These are phyloP conservation scores for Penicillium paneum DNA, from an alignment of 2,329 filamentous ascomycete genomes.

Conservation along the genomic window DNA sequence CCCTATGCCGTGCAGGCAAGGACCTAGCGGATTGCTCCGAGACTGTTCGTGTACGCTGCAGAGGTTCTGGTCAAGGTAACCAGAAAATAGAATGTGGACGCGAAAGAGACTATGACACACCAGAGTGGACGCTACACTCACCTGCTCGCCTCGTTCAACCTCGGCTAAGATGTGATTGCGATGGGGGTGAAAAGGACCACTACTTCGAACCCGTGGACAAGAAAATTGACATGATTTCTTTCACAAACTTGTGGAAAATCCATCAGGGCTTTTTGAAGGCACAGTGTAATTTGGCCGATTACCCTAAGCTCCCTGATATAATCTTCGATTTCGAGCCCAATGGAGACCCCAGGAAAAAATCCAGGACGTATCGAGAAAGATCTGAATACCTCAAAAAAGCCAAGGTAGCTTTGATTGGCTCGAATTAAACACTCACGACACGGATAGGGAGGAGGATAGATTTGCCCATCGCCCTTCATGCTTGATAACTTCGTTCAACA, in stretches of 20 bases:
- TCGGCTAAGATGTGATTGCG: neutral
- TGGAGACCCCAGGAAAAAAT: neutral
- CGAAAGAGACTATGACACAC: neutral
- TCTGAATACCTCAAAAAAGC: neutral
- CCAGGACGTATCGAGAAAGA: neutral
- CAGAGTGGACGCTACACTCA: neutral
- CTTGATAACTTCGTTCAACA: neutral
- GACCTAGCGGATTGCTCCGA: neutral
- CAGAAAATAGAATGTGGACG: neutral
- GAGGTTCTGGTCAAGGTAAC: neutral
- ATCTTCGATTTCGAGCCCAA: neutral
- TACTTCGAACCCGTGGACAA: neutral
- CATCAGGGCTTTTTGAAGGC: neutral
- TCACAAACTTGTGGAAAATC: neutral
- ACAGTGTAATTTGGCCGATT: neutral
- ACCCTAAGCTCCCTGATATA: neutral
- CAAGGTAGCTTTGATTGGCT: neutral
- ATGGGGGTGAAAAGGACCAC: neutral
- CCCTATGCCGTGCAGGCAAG: neutral
- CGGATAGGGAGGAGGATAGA: neutral
- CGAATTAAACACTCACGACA: neutral
- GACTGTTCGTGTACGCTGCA: neutral
- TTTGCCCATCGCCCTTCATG: neutral
- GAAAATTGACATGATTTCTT: neutral
- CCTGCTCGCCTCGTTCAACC: neutral